These are phyloP conservation scores for Sporothrix sp. DNA, from an alignment of 2,329 filamentous ascomycete species.

Conservation along the genomic window DNA sequence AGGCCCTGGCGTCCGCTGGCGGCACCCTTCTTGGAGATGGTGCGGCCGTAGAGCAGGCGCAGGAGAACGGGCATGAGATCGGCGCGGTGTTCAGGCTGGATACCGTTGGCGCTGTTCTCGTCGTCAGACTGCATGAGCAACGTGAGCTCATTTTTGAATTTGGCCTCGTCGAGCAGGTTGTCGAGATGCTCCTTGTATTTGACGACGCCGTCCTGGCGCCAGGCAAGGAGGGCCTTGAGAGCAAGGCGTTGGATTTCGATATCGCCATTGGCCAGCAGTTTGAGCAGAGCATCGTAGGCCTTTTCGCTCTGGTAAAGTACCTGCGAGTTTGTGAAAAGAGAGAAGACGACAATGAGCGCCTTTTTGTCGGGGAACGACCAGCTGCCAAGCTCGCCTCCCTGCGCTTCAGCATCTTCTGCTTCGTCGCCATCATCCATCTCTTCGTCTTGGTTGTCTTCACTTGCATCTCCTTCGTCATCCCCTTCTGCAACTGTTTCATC, in stretches of 20 bases:
- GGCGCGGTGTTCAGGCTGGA: constrained; percentile 61
- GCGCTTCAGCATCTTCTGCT: constrained; percentile 19
- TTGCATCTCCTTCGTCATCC: constrained; percentile 23
- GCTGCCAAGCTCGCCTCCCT: constrained; percentile 20
- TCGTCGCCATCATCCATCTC: constrained; percentile 31
- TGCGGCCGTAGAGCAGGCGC: constrained; percentile 77
- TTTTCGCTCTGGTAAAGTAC: constrained; percentile 69
- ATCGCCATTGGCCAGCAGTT: constrained; percentile 78
- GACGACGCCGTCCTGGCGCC: constrained; percentile 70
- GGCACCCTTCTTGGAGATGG: constrained; percentile 71
- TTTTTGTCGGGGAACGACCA: constrained; percentile 79
- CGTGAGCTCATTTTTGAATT: constrained; percentile 89
- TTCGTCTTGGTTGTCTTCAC: constrained; percentile 16
- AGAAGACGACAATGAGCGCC: constrained; percentile 68
- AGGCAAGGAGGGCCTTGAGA: constrained; percentile 75
- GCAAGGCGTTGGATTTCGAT: constrained; percentile 78
- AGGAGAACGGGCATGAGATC: constrained; percentile 79
- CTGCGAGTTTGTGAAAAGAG: constrained; percentile 76
- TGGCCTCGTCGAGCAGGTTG: constrained; percentile 78
- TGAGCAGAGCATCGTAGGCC: constrained; percentile 66
- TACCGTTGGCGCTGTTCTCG: constrained; percentile 33
- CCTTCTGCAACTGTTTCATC: constrained; percentile 34
- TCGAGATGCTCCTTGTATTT: constrained; percentile 78
- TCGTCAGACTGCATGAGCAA: constrained; percentile 57
- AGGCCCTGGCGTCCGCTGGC: constrained; percentile 72